Evolutionary conservation across 805 yeast genomes (phyloP), one percentile per base, ranked within the genome.

Genomic region (Blastobotrys mokoenaii): DNA sequence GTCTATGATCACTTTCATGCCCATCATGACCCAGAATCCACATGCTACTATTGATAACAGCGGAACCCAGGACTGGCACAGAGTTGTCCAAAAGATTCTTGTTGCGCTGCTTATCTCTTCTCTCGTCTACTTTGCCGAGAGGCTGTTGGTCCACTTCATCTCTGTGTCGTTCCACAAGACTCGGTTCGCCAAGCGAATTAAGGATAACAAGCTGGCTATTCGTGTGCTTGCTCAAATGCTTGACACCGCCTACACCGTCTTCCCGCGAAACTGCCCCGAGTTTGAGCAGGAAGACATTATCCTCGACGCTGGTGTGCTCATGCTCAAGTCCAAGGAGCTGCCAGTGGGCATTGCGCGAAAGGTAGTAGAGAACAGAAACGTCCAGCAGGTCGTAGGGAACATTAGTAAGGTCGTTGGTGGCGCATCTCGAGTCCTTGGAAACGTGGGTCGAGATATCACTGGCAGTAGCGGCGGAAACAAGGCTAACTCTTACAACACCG

Each of bases 111-210:
- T 68, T 11, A 58, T 67, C 15, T 54, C 65, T 2, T 61, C 70
- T 1, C 47, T 65, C 29, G 59, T 67, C 27, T 65, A 53, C 48
- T 49, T 64, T 16, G 57, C 59, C 11, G 72, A 67, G 52, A 61
- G 66, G 46, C 48, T 65, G 20, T 48, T 64, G 42, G 57, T 67
- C 38, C 68, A 67, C 39, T 45, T 62, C 46, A 54, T 67, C 41
- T 64, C 70, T 3, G 65, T 69, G 14, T 62, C 60, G 37, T 67
- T 62, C 60, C 71, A 68, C 53, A 51, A 57, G 38, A 64, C 66
- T 7, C 60, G 69, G 30, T 63, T 67, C 55, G 62, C 70, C 2
- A 38, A 48, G 36, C 59, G 70, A 9, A 67, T 68, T 47, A 56
- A 58, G 44, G 56, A 47, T 38, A 63, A 67, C 54, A 68, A 67